Evolutionary conservation across 75 land plant genomes (phyloP).

Genomic region (Cupressus sempervirens): DNA sequence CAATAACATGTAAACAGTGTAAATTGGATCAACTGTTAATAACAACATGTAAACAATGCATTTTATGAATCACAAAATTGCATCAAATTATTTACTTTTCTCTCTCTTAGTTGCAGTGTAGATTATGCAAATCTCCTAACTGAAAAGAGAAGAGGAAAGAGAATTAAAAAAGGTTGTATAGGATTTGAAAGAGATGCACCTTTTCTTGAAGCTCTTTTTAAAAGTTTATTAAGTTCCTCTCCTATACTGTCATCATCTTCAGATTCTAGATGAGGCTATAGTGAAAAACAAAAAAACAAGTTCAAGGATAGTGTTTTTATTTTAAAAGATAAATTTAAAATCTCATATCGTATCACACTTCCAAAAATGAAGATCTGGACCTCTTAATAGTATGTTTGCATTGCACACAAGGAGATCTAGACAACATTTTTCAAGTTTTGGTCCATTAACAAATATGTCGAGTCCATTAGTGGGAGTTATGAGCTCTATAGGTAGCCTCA

Average conservation of each 20-base stretch:
- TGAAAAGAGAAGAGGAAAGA: neutral
- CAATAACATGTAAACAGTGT: too few relatives aligned
- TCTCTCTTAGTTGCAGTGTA: neutral
- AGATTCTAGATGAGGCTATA: slow-evolving; percentile 47
- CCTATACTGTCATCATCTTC: slow-evolving; percentile 59
- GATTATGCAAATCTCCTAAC: neutral
- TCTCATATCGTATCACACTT: neutral
- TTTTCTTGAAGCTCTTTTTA: slow-evolving; percentile 39
- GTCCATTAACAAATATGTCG: slow-evolving; percentile 76
- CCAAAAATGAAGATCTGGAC: too few relatives aligned
- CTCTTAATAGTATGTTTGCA: slow-evolving; percentile 78
- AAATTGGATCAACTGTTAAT: neutral
- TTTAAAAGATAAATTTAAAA: neutral
- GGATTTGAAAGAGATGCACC: slow-evolving; percentile 25
- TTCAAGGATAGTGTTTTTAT: neutral
- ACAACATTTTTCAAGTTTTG: slow-evolving; percentile 78
- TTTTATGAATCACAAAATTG: neutral
- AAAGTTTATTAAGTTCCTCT: slow-evolving; percentile 41
- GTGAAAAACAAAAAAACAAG: slow-evolving; percentile 10
- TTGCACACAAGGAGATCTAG: slow-evolving; percentile 82
- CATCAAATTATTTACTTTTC: neutral
- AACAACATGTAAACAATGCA: neutral
- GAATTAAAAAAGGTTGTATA: neutral
- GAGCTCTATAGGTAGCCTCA: slow-evolving; percentile 84
- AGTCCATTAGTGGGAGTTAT: slow-evolving; percentile 93